Percentiles rank a stretch among this genome's conserved stretches.
phyloP scores from a whole-genome alignment of 1,284 basidiomycete species.

The Ceratobasidium sp. region DNA sequence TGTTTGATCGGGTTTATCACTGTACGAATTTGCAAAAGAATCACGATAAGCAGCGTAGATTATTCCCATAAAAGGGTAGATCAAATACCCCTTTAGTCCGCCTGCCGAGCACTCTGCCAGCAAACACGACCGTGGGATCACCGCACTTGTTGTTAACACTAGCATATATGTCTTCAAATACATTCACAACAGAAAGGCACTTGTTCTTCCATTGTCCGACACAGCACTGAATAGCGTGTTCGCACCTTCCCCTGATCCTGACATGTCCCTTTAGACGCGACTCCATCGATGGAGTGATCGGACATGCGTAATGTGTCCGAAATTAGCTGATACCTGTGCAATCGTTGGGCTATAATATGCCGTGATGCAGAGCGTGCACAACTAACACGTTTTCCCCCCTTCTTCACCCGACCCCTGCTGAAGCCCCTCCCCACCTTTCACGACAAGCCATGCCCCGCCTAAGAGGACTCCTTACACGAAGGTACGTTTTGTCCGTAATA shows the following conservation, averaged over 20 bases:
- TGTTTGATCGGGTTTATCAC: background rate
- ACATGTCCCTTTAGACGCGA: background rate
- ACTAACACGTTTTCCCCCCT: background rate
- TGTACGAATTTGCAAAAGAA: slow-evolving; percentile 1
- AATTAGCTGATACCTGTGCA: slow-evolving; percentile 9
- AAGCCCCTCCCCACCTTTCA: background rate
- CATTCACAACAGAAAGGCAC: background rate
- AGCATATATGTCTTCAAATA: background rate
- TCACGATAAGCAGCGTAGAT: background rate
- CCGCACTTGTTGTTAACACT: background rate
- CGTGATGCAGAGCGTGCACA: background rate
- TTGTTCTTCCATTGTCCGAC: background rate
- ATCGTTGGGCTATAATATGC: background rate
- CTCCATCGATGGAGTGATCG: background rate
- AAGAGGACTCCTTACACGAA: background rate
- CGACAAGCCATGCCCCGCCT: background rate
- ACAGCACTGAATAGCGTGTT: background rate
- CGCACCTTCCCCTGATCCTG: slow-evolving; percentile 1
- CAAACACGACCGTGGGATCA: background rate
- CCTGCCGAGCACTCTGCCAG: background rate
- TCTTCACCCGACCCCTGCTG: background rate
- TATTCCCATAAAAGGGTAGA: slow-evolving; percentile 14
- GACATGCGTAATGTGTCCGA: background rate
- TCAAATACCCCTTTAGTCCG: background rate
- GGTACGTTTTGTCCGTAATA: background rate